These are phyloP conservation scores for Colletotrichum costaricense DNA, from an alignment of 2,329 filamentous ascomycete genomes.

Conservation along the genomic window DNA sequence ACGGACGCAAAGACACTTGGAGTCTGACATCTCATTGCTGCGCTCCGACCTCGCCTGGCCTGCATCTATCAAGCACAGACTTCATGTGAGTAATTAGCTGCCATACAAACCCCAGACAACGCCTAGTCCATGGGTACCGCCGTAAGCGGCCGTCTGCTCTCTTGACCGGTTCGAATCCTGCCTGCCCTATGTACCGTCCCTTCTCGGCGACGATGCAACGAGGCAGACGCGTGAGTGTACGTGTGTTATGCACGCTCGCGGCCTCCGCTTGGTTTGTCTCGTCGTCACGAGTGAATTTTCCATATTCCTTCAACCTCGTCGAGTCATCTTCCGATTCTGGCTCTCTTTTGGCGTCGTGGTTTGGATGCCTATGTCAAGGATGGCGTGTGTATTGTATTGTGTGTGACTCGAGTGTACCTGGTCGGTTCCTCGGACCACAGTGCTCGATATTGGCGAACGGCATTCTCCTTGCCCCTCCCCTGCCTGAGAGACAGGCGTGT, in stretches of 20 bases:
- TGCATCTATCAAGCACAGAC: conserved; percentile 33
- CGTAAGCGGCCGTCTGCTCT: background rate
- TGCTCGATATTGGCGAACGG: conserved; percentile 21
- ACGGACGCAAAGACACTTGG: background rate
- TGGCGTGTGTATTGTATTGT: background rate
- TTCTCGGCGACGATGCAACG: background rate
- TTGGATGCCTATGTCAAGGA: background rate
- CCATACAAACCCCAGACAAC: conserved; percentile 9
- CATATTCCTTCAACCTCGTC: background rate
- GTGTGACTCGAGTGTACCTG: conserved; percentile 22
- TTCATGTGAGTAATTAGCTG: conserved; percentile 26
- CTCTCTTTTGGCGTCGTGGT: background rate
- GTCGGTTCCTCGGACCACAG: conserved; percentile 29
- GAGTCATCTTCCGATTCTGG: background rate
- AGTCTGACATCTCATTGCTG: background rate
- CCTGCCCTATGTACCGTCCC: background rate
- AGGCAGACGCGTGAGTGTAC: background rate
- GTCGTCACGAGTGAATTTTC: too few species aligned
- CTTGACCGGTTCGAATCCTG: background rate
- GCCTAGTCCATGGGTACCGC: conserved; percentile 21
- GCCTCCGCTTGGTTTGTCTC: background rate
- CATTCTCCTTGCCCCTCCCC: conserved; percentile 9
- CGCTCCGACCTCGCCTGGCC: conserved; percentile 12
- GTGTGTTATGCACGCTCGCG: background rate
- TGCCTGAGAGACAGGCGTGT: background rate